Evolutionary conservation across 768 basidiomycete genomes (phyloP).

Genomic region (Boletus barrowsii): DNA sequence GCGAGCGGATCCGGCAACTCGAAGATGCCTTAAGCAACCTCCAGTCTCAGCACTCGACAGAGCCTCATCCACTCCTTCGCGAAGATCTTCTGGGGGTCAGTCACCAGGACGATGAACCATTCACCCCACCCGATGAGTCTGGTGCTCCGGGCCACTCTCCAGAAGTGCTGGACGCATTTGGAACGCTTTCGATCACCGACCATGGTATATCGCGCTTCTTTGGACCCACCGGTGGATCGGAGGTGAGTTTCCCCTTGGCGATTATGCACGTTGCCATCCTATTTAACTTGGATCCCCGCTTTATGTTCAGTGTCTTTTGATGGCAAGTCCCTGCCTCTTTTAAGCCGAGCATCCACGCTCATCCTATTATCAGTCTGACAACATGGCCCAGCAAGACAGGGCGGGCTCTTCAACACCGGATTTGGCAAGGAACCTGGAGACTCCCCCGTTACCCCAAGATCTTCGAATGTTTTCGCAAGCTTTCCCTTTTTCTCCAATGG

Average conservation of each 20-base stretch:
- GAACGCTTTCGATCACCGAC: conserved; percentile 58
- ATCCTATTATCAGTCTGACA: conserved; percentile 26
- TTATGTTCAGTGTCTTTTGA: conserved; percentile 32
- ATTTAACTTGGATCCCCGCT: conserved; percentile 11
- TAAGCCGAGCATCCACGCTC: not conserved
- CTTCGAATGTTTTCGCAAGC: conserved; percentile 51
- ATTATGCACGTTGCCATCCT: conserved; percentile 4
- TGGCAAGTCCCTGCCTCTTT: conserved; percentile 22
- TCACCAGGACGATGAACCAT: conserved; percentile 28
- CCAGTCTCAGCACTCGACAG: conserved; percentile 48
- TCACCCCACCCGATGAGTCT: conserved; percentile 26
- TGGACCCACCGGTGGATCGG: conserved; percentile 64
- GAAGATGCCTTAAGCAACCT: conserved; percentile 58
- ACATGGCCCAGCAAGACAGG: conserved; percentile 10
- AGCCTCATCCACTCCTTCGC: conserved; percentile 60
- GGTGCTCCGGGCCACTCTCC: conserved; percentile 17
- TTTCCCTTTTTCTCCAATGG: conserved; percentile 65
- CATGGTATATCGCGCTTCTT: conserved; percentile 62
- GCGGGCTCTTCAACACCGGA: conserved; percentile 22
- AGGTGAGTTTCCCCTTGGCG: conserved; percentile 42
- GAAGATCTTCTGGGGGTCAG: conserved; percentile 43
- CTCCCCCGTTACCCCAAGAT: conserved; percentile 30
- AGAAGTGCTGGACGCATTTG: conserved; percentile 55
- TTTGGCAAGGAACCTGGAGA: conserved; percentile 27
- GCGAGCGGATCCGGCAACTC: conserved; percentile 52